Conservation (phyloP, 163 green algal genomes). For the Volvox carteri region DNA sequence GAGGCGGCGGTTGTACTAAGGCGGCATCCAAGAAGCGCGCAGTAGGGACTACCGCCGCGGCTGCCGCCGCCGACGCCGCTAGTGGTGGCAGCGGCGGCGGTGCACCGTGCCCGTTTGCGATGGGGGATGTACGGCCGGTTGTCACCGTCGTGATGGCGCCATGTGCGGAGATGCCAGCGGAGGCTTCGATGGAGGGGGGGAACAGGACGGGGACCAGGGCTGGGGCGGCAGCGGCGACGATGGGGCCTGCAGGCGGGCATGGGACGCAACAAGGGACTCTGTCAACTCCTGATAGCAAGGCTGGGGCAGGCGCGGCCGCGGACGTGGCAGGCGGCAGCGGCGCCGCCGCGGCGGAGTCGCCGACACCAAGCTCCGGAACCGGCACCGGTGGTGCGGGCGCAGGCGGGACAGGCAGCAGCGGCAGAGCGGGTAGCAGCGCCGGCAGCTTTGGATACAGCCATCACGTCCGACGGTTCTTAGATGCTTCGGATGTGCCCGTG, state of each 20-base stretch:
- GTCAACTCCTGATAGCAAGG: not conserved
- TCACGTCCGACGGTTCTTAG: constrained; percentile 15
- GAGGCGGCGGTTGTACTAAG: not conserved
- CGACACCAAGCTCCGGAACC: not conserved
- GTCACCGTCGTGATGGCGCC: too few species aligned
- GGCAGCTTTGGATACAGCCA: not conserved
- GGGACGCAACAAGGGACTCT: not conserved
- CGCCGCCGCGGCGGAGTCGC: not conserved
- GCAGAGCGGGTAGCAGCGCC: constrained; percentile 16
- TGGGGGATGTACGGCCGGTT: too few species aligned
- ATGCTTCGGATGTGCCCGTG: constrained; percentile 29
- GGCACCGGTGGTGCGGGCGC: too few species aligned
- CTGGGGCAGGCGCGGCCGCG: not conserved
- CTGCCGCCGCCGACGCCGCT: not conserved
- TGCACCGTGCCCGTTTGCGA: too few species aligned
- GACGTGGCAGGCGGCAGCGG: not conserved
- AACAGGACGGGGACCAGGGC: too few species aligned
- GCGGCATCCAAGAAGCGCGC: not conserved
- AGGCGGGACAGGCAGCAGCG: not conserved
- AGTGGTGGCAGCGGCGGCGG: not conserved
- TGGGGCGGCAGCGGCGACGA: too few species aligned
- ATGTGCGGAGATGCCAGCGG: too few species aligned
- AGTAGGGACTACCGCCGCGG: not conserved
- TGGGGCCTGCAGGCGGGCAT: too few species aligned
- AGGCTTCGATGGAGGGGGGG: too few species aligned